phyloP scores from a whole-genome alignment of 371 early-diverging fungal genomes.

The Lichtheimia ornata region DNA sequence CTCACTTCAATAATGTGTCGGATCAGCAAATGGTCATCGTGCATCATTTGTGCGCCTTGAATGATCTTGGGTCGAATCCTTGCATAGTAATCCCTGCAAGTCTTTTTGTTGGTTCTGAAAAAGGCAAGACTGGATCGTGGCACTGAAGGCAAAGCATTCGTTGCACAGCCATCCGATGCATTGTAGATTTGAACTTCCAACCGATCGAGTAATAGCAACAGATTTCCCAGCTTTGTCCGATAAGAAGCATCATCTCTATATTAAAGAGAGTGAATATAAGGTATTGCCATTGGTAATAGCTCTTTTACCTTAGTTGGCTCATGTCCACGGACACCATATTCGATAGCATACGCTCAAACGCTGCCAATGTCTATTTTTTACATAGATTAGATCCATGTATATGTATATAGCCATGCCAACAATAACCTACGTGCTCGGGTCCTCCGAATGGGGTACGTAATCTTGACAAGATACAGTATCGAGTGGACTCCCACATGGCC shows the following conservation, averaged over 20 bases:
- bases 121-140: conserved; percentile 71
- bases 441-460: conserved; percentile 78
- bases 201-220: conserved; percentile 65
- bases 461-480: conserved; percentile 73
- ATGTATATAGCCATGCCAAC: not conserved
- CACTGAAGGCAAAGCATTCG: conserved; percentile 54
- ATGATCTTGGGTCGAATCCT: conserved; percentile 58
- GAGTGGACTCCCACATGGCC: conserved; percentile 78
- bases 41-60: conserved; percentile 43
- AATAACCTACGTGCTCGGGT: conserved; percentile 61
- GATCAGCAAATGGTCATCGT: conserved; percentile 46
- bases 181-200: conserved; percentile 76
- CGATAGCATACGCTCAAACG: conserved; percentile 63
- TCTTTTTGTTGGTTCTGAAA: conserved; percentile 71
- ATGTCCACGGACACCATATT: conserved; percentile 13
- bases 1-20: conserved; percentile 42
- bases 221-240: conserved; percentile 17
- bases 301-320: conserved; percentile 1
- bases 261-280: not conserved
- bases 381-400: not conserved
- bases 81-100: conserved; percentile 78
- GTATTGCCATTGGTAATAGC: not conserved
- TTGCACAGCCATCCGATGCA: conserved; percentile 65
- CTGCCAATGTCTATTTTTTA: conserved; percentile 61
- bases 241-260: conserved; percentile 3